These are phyloP conservation scores for Hygrocybe punicea DNA, from an alignment of 768 basidiomycete genomes.

Conservation along the genomic window DNA sequence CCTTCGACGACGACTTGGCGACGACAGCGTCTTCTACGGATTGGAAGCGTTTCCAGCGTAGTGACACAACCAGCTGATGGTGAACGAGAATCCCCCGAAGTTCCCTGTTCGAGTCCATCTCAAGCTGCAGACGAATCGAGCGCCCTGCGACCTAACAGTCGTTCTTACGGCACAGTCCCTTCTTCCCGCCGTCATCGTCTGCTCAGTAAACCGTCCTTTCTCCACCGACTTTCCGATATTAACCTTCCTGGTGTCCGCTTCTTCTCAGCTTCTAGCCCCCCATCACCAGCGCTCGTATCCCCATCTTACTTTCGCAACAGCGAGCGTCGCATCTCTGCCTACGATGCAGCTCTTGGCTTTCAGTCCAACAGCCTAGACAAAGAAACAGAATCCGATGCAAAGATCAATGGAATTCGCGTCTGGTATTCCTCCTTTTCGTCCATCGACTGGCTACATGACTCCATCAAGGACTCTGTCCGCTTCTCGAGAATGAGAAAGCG, in stretches of 20 bases:
- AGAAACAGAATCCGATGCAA: constrained; percentile 53
- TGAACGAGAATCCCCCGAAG: constrained; percentile 2
- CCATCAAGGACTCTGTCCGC: constrained; percentile 88
- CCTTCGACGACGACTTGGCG: constrained; percentile 61
- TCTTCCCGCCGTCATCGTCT: constrained; percentile 25
- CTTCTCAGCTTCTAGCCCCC: constrained; percentile 37
- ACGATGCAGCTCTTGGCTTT: constrained; percentile 51
- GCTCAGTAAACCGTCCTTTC: constrained; percentile 27
- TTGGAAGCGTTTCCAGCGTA: constrained; percentile 41
- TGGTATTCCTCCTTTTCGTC: constrained; percentile 90
- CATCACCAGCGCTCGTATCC: constrained; percentile 35
- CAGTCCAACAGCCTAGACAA: constrained; percentile 34
- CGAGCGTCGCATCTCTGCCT: constrained; percentile 69
- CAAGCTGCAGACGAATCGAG: constrained; percentile 9
- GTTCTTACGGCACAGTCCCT: constrained; percentile 59
- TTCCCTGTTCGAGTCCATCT: not conserved
- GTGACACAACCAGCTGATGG: constrained; percentile 5
- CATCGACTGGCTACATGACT: constrained; percentile 95
- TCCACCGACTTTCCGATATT: constrained; percentile 37
- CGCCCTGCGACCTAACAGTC: constrained; percentile 10
- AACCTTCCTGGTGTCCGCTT: constrained; percentile 17
- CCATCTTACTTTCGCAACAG: constrained; percentile 38
- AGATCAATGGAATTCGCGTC: constrained; percentile 83
- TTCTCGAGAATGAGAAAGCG: constrained; percentile 67
- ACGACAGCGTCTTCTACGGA: constrained; percentile 55